Conservation (phyloP, 257 asterid species). For the Fraxinus excelsior region DNA sequence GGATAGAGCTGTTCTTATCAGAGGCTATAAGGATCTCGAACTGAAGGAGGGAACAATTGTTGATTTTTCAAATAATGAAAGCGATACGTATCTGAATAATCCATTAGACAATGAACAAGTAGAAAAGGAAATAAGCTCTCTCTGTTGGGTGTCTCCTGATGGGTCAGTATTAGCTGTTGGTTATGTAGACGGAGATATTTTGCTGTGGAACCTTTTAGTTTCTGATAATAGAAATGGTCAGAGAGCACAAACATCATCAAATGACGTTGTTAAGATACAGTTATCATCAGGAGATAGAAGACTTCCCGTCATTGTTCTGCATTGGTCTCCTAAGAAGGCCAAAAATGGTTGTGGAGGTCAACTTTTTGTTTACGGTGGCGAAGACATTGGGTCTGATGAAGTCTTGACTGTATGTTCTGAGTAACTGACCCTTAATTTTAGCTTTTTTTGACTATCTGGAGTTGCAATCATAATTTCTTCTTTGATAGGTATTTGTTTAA, state of each 20-base stretch:
- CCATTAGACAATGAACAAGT: conserved; percentile 56
- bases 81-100: conserved; percentile 35
- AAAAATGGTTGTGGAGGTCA: conserved; percentile 62
- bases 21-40: conserved; percentile 66
- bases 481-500: not conserved
- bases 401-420: conserved; percentile 72
- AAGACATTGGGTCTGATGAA: conserved; percentile 91
- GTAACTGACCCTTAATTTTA: conserved; percentile 30
- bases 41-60: conserved; percentile 52
- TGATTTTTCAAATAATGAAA: conserved; percentile 49
- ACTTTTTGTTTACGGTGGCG: conserved; percentile 93
- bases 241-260: conserved; percentile 40
- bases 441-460: conserved; percentile 23
- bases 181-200: conserved; percentile 93
- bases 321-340: conserved; percentile 67
- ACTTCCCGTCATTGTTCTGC: conserved; percentile 93
- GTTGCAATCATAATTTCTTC: conserved; percentile 2
- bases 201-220: conserved; percentile 77
- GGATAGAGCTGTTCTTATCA: conserved; percentile 76
- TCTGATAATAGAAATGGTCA: conserved; percentile 46
- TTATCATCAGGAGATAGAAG: conserved; percentile 76
- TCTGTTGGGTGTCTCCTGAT: conserved; percentile 93
- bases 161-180: conserved; percentile 95
- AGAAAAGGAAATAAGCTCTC: conserved; percentile 90
- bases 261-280: conserved; percentile 70